A percentile compares a stretch with the other conserved stretches of the same genome.
Conservation (phyloP, 2,329 filamentous ascomycete species). For the Acrocalymma vagum region DNA sequence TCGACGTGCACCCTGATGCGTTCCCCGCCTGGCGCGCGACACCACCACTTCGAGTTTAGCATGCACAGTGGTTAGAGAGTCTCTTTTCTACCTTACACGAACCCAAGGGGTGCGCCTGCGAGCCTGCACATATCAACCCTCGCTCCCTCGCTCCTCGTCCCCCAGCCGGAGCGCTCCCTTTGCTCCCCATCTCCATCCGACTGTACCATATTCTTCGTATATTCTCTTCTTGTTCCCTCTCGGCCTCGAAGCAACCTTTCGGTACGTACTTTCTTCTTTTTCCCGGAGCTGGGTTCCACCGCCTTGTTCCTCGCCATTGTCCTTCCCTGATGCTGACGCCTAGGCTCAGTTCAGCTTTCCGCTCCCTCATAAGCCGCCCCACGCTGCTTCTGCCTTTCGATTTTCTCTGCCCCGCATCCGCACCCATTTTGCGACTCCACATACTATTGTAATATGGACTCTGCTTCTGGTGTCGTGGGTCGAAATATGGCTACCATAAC, state of each 20-base stretch:
- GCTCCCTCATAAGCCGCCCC: constrained; percentile 34
- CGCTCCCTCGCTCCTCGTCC: constrained; percentile 26
- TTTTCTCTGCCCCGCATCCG: constrained; percentile 9
- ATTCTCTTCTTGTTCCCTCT: constrained; percentile 23
- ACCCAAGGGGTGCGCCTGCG: constrained; percentile 36
- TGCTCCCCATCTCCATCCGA: constrained; percentile 27
- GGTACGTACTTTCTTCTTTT: constrained; percentile 27
- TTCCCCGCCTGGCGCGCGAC: constrained; percentile 48
- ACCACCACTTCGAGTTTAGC: constrained; percentile 48
- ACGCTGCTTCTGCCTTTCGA: constrained; percentile 17
- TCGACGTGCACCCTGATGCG: constrained; percentile 45
- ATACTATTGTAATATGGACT: constrained; percentile 25
- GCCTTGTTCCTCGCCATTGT: constrained; percentile 18
- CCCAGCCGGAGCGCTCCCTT: constrained; percentile 28
- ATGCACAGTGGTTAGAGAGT: constrained; percentile 46
- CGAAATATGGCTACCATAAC: constrained; percentile 40
- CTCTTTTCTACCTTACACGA: constrained; percentile 36
- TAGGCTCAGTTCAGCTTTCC: constrained; percentile 36
- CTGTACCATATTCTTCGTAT: constrained; percentile 35
- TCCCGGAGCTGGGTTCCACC: too few species aligned
- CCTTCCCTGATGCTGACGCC: constrained; percentile 43
- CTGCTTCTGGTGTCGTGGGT: constrained; percentile 20
- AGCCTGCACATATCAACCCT: constrained; percentile 38
- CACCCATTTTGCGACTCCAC: constrained; percentile 9
- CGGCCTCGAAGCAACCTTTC: constrained; percentile 19